A percentile compares a stretch with the other conserved stretches of the same genome.
phyloP scores from a whole-genome alignment of 225 moss, liverwort and hornwort species.

The Ulota crispa region DNA sequence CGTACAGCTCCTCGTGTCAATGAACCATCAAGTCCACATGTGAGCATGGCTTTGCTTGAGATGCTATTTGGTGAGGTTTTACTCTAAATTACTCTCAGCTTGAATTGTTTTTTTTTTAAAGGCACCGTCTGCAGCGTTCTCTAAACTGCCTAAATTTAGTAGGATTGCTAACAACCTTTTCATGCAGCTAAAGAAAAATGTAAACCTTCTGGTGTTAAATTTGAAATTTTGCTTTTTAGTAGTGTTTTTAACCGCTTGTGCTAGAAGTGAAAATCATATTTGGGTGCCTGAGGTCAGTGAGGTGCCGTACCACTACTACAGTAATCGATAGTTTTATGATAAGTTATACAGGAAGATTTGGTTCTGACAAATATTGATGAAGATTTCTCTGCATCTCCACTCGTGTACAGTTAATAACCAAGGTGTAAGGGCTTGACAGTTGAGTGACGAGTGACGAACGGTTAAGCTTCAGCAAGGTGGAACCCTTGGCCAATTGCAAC shows the following conservation, averaged over 20 bases:
- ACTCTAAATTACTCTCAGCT: neutral
- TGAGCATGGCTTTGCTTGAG: neutral
- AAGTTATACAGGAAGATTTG: neutral
- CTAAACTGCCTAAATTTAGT: no score
- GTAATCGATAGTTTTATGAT: neutral
- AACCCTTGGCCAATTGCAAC: neutral
- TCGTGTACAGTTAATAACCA: neutral
- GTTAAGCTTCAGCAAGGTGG: conserved; percentile 4
- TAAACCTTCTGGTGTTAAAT: no score
- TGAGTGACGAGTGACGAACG: neutral
- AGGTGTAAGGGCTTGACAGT: neutral
- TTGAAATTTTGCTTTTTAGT: no score
- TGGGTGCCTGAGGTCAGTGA: no score
- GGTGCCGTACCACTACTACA: neutral
- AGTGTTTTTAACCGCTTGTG: no score
- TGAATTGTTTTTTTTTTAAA: neutral
- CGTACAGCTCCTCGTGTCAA: neutral
- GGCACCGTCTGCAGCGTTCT: no score
- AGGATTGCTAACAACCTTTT: no score
- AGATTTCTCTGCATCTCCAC: neutral
- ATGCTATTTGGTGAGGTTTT: neutral
- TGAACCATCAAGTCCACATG: neutral
- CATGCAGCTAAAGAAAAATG: no score
- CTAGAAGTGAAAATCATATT: no score
- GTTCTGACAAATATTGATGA: neutral